Evolutionary conservation across 306 rosid species (phyloP).

Genomic region (Acmispon strigosus): DNA sequence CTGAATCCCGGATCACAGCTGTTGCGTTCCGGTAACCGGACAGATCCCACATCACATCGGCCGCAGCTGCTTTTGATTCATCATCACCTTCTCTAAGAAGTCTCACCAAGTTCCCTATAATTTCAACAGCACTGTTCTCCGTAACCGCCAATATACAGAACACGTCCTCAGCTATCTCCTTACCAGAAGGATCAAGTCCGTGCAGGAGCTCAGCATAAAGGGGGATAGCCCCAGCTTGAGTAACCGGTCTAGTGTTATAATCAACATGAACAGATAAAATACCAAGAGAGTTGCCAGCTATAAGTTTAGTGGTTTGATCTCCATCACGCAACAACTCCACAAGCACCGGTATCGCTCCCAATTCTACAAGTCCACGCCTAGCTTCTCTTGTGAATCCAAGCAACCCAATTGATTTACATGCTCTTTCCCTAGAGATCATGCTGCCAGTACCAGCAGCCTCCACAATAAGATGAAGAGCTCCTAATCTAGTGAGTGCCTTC

Average conservation of each 20-base stretch:
- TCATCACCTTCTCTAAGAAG: conserved; percentile 38
- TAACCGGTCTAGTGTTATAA: conserved; percentile 30
- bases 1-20: conserved; percentile 23
- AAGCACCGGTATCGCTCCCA: conserved; percentile 35
- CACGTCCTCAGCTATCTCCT: conserved; percentile 41
- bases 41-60: conserved; percentile 44
- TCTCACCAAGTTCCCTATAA: conserved; percentile 27
- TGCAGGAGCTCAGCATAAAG: conserved; percentile 47
- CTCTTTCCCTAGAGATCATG: conserved; percentile 47
- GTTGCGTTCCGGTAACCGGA: conserved; percentile 25
- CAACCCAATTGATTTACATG: conserved; percentile 39
- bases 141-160: conserved; percentile 40
- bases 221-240: conserved; percentile 39
- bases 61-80: conserved; percentile 39
- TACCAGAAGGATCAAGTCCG: conserved; percentile 39
- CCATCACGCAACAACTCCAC: conserved; percentile 33
- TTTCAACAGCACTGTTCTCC: conserved; percentile 34
- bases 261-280: conserved; percentile 34
- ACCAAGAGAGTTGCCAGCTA: conserved; percentile 38
- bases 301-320: conserved; percentile 26
- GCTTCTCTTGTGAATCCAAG: conserved; percentile 10
- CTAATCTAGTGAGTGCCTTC: conserved; percentile 24
- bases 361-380: conserved; percentile 27
- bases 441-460: conserved; percentile 46
- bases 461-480: conserved; percentile 31